phyloP scores from a whole-genome alignment of 1,284 basidiomycete genomes.

The Sporisorium scitamineum region DNA sequence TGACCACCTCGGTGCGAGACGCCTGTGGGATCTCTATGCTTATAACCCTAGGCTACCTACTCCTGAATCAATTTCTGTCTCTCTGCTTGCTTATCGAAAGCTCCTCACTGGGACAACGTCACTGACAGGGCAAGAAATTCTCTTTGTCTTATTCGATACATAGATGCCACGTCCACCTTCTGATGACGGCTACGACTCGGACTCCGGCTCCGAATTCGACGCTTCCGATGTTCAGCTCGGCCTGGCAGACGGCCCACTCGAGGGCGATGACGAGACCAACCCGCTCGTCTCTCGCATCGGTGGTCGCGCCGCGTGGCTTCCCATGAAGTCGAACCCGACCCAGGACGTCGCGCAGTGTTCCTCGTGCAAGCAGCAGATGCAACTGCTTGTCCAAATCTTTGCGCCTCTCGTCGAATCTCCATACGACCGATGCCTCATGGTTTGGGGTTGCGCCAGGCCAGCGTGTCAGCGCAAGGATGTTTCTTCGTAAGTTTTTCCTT shows the following conservation, averaged over 20 bases:
- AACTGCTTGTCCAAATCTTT: slow-evolving; percentile 68
- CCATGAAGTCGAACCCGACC: slow-evolving; percentile 47
- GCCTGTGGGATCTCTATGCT: slow-evolving; percentile 54
- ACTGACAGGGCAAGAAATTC: slow-evolving; percentile 12
- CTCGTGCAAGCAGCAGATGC: slow-evolving; percentile 63
- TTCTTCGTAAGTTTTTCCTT: slow-evolving; percentile 58
- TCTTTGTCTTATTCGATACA: not conserved
- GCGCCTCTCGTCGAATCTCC: slow-evolving; percentile 65
- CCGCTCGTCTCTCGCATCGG: slow-evolving; percentile 68
- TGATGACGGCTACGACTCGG: slow-evolving; percentile 62
- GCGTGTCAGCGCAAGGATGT: slow-evolving; percentile 59
- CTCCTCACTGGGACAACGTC: not conserved
- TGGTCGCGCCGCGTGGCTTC: slow-evolving; percentile 64
- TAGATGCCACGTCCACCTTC: slow-evolving; percentile 51
- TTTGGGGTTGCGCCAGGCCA: slow-evolving; percentile 66
- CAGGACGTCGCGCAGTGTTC: slow-evolving; percentile 44
- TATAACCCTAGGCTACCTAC: slow-evolving; percentile 64
- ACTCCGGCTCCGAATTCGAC: slow-evolving; percentile 54
- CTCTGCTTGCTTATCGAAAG: not conserved
- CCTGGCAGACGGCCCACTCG: slow-evolving; percentile 63
- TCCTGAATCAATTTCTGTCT: slow-evolving; percentile 39
- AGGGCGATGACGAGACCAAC: slow-evolving; percentile 61
- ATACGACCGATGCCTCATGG: slow-evolving; percentile 64
- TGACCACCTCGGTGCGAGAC: slow-evolving; percentile 33
- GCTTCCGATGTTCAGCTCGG: slow-evolving; percentile 62